Evolutionary conservation across 495 filamentous ascomycete genomes (phyloP).

Genomic region (Choiromyces venosus): DNA sequence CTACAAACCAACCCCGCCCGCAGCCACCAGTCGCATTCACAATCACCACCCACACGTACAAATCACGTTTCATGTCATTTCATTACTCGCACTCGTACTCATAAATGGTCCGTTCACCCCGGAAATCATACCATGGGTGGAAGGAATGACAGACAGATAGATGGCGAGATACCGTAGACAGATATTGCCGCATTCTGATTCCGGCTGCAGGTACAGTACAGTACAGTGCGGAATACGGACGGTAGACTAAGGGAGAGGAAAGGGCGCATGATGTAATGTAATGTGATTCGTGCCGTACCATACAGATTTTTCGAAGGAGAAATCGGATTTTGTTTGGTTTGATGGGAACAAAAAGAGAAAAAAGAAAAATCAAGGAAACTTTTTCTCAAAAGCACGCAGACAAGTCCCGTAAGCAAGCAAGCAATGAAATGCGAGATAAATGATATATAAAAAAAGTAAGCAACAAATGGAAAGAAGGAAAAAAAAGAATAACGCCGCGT

Average conservation of each 20-base stretch:
- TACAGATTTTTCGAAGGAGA: neutral
- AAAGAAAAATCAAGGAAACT: neutral
- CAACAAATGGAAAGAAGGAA: neutral
- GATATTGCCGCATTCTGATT: neutral
- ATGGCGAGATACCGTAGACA: neutral
- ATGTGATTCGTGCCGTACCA: neutral
- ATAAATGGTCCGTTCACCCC: neutral
- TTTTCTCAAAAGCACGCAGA: too few relatives aligned
- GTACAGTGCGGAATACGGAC: neutral
- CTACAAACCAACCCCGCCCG: neutral
- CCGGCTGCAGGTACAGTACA: neutral
- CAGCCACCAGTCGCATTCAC: neutral
- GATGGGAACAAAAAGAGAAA: too few relatives aligned
- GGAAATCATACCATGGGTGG: neutral
- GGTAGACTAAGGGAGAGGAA: neutral
- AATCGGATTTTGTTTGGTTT: neutral
- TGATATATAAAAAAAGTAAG: neutral
- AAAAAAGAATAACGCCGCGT: neutral
- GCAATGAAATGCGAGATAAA: neutral
- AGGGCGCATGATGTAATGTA: slow-evolving; percentile 1
- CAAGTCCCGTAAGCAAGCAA: slow-evolving; percentile 1
- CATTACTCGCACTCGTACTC: too few relatives aligned
- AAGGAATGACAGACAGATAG: neutral
- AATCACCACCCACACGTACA: neutral
- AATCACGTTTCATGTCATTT: too few relatives aligned